Conservation (phyloP, 1,284 basidiomycete species). For the Moniliella sp. region DNA sequence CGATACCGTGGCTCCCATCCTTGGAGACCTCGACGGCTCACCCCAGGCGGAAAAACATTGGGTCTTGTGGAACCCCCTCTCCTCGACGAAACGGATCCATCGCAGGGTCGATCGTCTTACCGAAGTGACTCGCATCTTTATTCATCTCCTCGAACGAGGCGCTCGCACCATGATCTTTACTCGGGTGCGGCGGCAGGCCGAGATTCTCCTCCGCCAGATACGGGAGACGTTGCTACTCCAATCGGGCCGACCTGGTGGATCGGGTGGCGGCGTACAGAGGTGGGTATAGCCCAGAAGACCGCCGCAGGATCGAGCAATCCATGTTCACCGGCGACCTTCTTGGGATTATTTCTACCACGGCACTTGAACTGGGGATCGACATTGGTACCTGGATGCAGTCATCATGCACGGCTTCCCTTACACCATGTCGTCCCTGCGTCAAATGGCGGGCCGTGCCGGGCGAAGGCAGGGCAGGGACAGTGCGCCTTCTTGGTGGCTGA, state of each 20-base stretch:
- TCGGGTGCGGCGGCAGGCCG: conserved; percentile 62
- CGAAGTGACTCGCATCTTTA: conserved; percentile 55
- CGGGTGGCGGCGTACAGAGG: conserved; percentile 66
- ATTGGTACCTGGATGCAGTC: conserved; percentile 69
- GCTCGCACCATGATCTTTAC: conserved; percentile 67
- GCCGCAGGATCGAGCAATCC: conserved; percentile 60
- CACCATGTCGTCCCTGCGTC: conserved; percentile 43
- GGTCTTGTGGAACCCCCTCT: conserved; percentile 41
- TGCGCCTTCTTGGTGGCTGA: conserved; percentile 58
- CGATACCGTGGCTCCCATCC: too few species aligned
- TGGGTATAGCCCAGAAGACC: conserved; percentile 50
- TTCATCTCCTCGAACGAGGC: conserved; percentile 58
- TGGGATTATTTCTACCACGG: conserved; percentile 70
- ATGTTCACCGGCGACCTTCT: conserved; percentile 63
- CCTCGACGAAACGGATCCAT: conserved; percentile 45
- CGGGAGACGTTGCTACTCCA: conserved; percentile 52
- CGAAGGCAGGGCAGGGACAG: conserved; percentile 60
- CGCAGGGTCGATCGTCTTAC: conserved; percentile 45
- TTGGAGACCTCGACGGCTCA: too few species aligned
- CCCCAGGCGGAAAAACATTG: conserved; percentile 53
- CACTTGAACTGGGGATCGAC: conserved; percentile 71
- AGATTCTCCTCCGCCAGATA: conserved; percentile 60
- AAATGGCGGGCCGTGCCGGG: conserved; percentile 72
- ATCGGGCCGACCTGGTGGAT: conserved; percentile 52
- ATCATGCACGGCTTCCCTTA: conserved; percentile 70